Evolutionary conservation across 2,329 filamentous ascomycete genomes (phyloP).

Genomic region (Fusarium pilosicola): DNA sequence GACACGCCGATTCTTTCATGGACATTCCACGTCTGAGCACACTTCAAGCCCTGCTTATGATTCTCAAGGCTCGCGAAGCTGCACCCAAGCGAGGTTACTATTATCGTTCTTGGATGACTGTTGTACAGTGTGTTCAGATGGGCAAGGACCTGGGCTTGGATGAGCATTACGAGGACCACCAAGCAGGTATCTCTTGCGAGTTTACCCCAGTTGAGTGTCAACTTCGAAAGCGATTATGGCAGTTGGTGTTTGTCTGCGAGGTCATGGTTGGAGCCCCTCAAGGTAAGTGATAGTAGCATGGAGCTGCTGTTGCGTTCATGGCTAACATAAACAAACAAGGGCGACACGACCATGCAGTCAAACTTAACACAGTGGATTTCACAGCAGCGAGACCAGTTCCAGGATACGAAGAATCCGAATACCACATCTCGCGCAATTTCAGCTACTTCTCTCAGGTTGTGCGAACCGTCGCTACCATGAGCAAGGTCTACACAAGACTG

Average conservation of each 20-base stretch:
- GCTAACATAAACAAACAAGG: slow-evolving; percentile 58
- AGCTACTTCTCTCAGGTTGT: slow-evolving; percentile 82
- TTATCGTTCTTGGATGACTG: slow-evolving; percentile 96
- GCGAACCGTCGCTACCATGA: slow-evolving; percentile 81
- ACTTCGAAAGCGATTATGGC: slow-evolving; percentile 89
- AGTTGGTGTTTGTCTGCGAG: slow-evolving; percentile 85
- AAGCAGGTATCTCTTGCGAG: slow-evolving; percentile 75
- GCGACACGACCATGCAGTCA: slow-evolving; percentile 80
- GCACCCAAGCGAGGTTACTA: slow-evolving; percentile 94
- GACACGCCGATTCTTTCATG: slow-evolving; percentile 92
- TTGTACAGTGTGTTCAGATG: slow-evolving; percentile 93
- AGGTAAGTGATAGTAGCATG: slow-evolving; percentile 58
- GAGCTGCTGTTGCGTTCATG: neutral
- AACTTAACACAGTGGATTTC: slow-evolving; percentile 80
- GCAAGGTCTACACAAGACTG: slow-evolving; percentile 76
- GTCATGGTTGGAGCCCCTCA: slow-evolving; percentile 94
- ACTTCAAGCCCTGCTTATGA: slow-evolving; percentile 85
- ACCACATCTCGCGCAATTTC: slow-evolving; percentile 83
- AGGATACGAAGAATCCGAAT: slow-evolving; percentile 79
- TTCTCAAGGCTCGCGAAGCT: slow-evolving; percentile 92
- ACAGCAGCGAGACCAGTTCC: slow-evolving; percentile 70
- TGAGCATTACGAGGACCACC: slow-evolving; percentile 84
- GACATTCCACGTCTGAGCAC: slow-evolving; percentile 91
- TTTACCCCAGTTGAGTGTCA: slow-evolving; percentile 79
- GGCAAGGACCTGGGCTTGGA: slow-evolving; percentile 90